Percentiles rank a stretch among this genome's conserved stretches.
Evolutionary conservation across 768 basidiomycete species (phyloP).

Genomic region (Leccinum obscurum): DNA sequence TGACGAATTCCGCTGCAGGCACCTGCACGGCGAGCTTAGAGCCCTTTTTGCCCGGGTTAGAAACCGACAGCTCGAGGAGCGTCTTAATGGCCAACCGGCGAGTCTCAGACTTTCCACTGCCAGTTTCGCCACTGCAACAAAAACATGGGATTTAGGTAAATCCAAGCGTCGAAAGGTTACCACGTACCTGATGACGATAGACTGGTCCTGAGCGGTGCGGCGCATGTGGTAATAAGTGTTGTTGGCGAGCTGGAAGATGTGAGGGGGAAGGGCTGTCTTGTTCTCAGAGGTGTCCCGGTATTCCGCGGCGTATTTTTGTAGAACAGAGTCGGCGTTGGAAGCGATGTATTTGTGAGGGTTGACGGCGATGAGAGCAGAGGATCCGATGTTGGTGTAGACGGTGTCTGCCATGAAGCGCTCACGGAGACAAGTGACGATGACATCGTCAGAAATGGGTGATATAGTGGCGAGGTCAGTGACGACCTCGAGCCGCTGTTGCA

Average conservation of each 20-base stretch:
- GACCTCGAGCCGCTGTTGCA: slow-evolving; percentile 72
- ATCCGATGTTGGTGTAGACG: slow-evolving; percentile 75
- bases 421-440: slow-evolving; percentile 80
- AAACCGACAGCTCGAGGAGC: slow-evolving; percentile 86
- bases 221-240: slow-evolving; percentile 96
- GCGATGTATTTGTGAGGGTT: slow-evolving; percentile 93
- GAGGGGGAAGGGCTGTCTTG: slow-evolving; percentile 68
- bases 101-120: slow-evolving; percentile 92
- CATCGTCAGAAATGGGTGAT: slow-evolving; percentile 73
- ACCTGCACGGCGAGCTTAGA: slow-evolving; percentile 84
- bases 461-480: slow-evolving; percentile 69
- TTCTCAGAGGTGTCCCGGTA: slow-evolving; percentile 66
- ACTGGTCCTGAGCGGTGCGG: slow-evolving; percentile 91
- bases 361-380: slow-evolving; percentile 75
- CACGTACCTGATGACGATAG: slow-evolving; percentile 78
- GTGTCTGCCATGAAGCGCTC: slow-evolving; percentile 85
- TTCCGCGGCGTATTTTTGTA: slow-evolving; percentile 85
- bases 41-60: slow-evolving; percentile 90
- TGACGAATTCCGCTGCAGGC: slow-evolving; percentile 92
- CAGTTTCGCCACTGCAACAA: slow-evolving; percentile 76
- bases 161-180: neutral
- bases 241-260: slow-evolving; percentile 90
- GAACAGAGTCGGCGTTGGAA: slow-evolving; percentile 77
- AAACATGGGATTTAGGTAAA: slow-evolving; percentile 1
- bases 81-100: slow-evolving; percentile 89